Evolutionary conservation across 2,329 filamentous ascomycete genomes (phyloP), one percentile per base, ranked within the genome.

Genomic region (Cryphonectria naterciae): DNA sequence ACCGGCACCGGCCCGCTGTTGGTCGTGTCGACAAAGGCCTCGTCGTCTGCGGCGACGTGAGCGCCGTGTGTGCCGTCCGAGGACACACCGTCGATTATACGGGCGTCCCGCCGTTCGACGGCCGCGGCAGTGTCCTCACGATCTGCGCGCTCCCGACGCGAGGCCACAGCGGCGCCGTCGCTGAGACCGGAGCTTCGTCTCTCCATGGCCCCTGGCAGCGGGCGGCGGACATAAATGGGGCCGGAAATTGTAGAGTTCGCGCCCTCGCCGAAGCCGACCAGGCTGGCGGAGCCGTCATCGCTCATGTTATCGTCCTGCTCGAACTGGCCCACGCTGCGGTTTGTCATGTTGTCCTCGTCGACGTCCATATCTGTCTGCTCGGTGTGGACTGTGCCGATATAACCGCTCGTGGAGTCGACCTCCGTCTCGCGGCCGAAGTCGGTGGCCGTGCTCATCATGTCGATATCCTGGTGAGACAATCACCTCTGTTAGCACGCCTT

Each of bases 191-290:
- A 88, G 70, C 81, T 83, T 70, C 82, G 86, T 32, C 87, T 80
- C 77, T 88, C 86, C 10, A 87, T 77, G 71, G 52, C 78, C 73
- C 78, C 82, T 74, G 83, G 84, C 74, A 81, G 80, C 66, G 83
- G 80, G 64, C 86, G 79, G 72, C 87, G 82, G 79, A 88, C 84
- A 81, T 92, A 87, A 78, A 92, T 92, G 54, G 93, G 93, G 0
- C 94, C 94, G 72, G 91, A 93, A 70, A 95, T 91, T 6, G 94
- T 94, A 79, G 92, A 94, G 75, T 92, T 93, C 13, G 95, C 95
- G 46, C 95, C 95, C 80, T 98, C 95, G 65, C 95, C 95, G 76
- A 98, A 98, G 0, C 92, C 95, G 13, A 98, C 95, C 7, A 98
- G 85, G 73, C 92, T 95, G 2, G 91, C 93, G 67, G 90, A 91